Evolutionary conservation across 2,329 filamentous ascomycete genomes (phyloP).

Genomic region (Ophiognomonia clavigignenti-juglandacearum): DNA sequence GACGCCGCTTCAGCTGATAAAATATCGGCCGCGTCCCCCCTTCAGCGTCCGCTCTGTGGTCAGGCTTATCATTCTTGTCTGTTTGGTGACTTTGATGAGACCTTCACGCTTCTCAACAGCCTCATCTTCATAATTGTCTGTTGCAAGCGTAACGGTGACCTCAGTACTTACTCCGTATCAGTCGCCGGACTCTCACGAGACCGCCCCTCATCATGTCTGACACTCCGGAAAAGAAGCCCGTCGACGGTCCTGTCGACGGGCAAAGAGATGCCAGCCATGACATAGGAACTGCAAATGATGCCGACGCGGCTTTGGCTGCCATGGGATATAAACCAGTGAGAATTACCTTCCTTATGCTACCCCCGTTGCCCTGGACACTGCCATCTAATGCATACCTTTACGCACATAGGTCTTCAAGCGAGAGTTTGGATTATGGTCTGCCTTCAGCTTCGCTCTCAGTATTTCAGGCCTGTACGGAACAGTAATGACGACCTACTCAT

Average conservation of each 20-base stretch:
- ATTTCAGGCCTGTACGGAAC: constrained; percentile 53
- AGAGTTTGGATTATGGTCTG: constrained; percentile 53
- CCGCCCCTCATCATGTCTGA: constrained; percentile 6
- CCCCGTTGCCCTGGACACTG: neutral
- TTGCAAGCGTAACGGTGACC: neutral
- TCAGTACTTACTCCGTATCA: no score
- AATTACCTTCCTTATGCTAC: neutral
- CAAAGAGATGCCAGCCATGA: constrained; percentile 3
- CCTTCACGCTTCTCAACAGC: no score
- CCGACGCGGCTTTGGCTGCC: constrained; percentile 29
- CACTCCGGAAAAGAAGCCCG: constrained; percentile 2
- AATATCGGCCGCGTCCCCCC: no score
- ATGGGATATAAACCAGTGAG: constrained; percentile 33
- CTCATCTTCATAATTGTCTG: no score
- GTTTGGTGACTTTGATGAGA: no score
- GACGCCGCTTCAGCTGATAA: no score
- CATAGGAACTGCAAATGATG: constrained; percentile 17
- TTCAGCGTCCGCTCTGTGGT: no score
- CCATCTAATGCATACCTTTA: neutral
- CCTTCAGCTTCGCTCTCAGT: constrained; percentile 55
- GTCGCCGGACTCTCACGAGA: neutral
- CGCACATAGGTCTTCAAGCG: constrained; percentile 47
- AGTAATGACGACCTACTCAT: constrained; percentile 50
- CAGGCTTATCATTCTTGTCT: no score
- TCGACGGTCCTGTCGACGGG: neutral